Conservation (phyloP, 768 basidiomycete species). For the Leccinum variicolor region DNA sequence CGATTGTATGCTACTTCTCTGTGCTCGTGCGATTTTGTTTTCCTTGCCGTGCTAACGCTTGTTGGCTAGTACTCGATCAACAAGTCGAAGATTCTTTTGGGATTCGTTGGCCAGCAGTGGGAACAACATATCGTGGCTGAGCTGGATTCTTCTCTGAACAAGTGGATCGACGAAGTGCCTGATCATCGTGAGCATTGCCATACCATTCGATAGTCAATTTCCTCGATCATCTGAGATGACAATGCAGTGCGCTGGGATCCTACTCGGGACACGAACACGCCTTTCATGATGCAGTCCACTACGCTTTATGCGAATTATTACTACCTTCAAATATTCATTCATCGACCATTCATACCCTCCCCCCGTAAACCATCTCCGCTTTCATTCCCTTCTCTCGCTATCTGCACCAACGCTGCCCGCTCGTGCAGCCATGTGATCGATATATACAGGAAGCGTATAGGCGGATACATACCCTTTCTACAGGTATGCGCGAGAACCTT, state of each 20-base stretch:
- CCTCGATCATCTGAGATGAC: constrained; percentile 4
- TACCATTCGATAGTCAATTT: background rate
- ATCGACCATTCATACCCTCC: constrained; percentile 75
- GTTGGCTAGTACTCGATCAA: constrained; percentile 64
- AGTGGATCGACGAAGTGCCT: constrained; percentile 75
- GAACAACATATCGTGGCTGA: constrained; percentile 67
- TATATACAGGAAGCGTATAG: constrained; percentile 40
- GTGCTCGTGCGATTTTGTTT: background rate
- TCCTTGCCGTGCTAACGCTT: background rate
- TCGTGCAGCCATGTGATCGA: constrained; percentile 73
- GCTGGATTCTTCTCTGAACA: constrained; percentile 71
- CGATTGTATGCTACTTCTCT: constrained; percentile 46
- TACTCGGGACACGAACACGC: constrained; percentile 31
- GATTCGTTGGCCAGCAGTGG: constrained; percentile 50
- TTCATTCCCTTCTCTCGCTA: constrained; percentile 65
- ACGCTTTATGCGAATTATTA: constrained; percentile 52
- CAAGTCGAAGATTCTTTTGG: constrained; percentile 52
- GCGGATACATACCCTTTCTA: constrained; percentile 22
- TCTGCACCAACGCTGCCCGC: constrained; percentile 82
- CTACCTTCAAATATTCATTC: constrained; percentile 63
- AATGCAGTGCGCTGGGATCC: constrained; percentile 43
- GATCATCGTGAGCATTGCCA: constrained; percentile 28
- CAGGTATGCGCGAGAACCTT: constrained; percentile 22
- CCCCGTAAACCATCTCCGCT: constrained; percentile 47
- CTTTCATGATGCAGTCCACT: constrained; percentile 49